Base-by-base conservation (phyloP, 495 filamentous ascomycete species). In the Hypoxylon fragiforme region DNA sequence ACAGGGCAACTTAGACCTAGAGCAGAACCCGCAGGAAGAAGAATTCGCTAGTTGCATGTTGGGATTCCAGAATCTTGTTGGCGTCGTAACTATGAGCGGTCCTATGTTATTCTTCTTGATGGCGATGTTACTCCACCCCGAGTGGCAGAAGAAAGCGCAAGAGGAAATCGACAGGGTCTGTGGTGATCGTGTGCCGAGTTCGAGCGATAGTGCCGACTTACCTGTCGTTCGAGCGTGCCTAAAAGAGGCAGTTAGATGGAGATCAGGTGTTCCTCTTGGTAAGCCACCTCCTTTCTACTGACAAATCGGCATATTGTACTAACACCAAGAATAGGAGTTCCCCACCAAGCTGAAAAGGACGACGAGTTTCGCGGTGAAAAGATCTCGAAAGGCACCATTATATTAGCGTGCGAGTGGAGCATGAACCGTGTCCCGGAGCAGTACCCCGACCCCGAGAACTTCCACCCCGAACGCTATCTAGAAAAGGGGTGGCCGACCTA, bases 161-260 rank as follows among this genome's bases (percentile, higher is more conserved):
- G 77, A 75, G 28, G 83, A 86, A 62, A 70, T 85, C n/a, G 83
- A 85, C 57, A 64, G 72, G 5, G 81, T 84, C 1, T 83, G 81
- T 44, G 78, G 74, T 11, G 67, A 77, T 37, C 69, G 71, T 15
- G 68, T 81, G 58, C 80, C 80, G 7, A 72, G 67, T 12, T 75
- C 78, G 43, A 62, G 57, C 4, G 75, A 83, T 50, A 72, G 73
- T 37, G 60, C 70, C 11, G 50, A 77, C 13, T 64, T 82, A 15
- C 79, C 78, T 1, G 78, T 65, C 0, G 70, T 86, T 16, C 65
- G 81, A 11, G 83, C 84, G 4, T 77, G 81, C 26, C 65, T 85
- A 31, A 81, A 83, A 63, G 84, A 87, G 66, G 77, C 77, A 16
- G 55, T 81, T 13, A 76, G 85, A 39, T 86, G 84, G 84, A 66